phyloP scores from a whole-genome alignment of 2,329 filamentous ascomycete genomes.

The Dendryphion nanum region DNA sequence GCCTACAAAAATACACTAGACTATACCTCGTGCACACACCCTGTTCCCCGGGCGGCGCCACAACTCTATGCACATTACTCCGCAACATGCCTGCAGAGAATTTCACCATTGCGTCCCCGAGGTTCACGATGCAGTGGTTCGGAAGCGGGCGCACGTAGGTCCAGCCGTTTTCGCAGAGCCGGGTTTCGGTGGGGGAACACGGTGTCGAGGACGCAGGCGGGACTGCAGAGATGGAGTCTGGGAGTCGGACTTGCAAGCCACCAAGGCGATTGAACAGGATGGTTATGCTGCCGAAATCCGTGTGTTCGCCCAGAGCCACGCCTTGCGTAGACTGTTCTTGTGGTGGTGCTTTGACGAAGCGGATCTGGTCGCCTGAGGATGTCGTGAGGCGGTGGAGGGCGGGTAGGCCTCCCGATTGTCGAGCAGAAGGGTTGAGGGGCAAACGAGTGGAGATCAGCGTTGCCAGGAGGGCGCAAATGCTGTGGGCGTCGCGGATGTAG shows the following conservation, averaged over 20 bases:
- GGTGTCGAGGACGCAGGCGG: not conserved
- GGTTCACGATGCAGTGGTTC: constrained; percentile 49
- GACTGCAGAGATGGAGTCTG: constrained; percentile 23
- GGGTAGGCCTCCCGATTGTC: constrained; percentile 39
- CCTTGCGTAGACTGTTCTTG: constrained; percentile 24
- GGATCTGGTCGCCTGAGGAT: constrained; percentile 53
- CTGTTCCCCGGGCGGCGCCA: constrained; percentile 50
- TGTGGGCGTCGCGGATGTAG: constrained; percentile 48
- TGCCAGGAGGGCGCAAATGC: constrained; percentile 46
- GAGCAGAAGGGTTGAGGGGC: constrained; percentile 22
- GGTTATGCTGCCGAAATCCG: constrained; percentile 57
- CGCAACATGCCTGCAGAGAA: constrained; percentile 44
- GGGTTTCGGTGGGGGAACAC: constrained; percentile 7
- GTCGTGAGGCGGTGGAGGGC: constrained; percentile 47
- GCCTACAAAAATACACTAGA: constrained; percentile 56
- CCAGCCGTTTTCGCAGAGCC: constrained; percentile 42
- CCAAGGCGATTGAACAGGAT: constrained; percentile 58
- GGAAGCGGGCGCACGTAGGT: constrained; percentile 53
- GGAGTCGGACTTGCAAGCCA: constrained; percentile 54
- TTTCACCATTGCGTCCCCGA: constrained; percentile 50
- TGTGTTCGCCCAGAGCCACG: constrained; percentile 53
- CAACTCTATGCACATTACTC: constrained; percentile 50
- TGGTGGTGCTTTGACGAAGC: constrained; percentile 52
- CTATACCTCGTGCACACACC: constrained; percentile 42
- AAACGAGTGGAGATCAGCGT: constrained; percentile 46